These are phyloP conservation scores for Microbotryum lychnidis-dioicae DNA, from an alignment of 1,284 basidiomycete genomes.

Conservation along the genomic window DNA sequence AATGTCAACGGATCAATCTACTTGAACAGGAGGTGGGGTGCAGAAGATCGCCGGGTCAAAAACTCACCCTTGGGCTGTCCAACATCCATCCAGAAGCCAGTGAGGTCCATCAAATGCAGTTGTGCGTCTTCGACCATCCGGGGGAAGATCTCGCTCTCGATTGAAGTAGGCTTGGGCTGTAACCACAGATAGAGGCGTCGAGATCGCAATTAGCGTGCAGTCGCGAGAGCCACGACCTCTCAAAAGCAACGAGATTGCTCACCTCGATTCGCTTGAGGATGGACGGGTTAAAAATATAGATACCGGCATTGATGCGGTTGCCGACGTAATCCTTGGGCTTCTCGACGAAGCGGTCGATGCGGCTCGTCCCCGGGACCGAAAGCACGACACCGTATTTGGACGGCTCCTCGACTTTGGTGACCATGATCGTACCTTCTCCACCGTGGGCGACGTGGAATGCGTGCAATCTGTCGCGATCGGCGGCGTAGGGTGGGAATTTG, in stretches of 20 bases:
- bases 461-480: slow-evolving; percentile 41
- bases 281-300: slow-evolving; percentile 51
- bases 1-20: not conserved
- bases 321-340: slow-evolving; percentile 51
- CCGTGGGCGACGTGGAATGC: slow-evolving; percentile 48
- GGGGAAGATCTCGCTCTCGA: slow-evolving; percentile 50
- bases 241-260: not conserved
- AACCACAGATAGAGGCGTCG: not conserved
- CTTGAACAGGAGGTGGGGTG: not conserved
- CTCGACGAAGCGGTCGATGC: slow-evolving; percentile 51
- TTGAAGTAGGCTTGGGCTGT: slow-evolving; percentile 45
- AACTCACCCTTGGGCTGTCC: slow-evolving; percentile 45
- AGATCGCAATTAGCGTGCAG: not conserved
- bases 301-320: slow-evolving; percentile 51
- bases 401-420: slow-evolving; percentile 51
- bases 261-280: slow-evolving; percentile 48
- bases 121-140: slow-evolving; percentile 46
- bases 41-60: not conserved
- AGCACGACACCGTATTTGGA: slow-evolving; percentile 51
- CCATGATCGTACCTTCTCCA: slow-evolving; percentile 49
- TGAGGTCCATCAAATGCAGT: slow-evolving; percentile 48
- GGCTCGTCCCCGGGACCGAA: slow-evolving; percentile 43
- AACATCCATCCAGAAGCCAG: slow-evolving; percentile 51
- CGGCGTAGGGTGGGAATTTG: no score
- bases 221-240: not conserved